Evolutionary conservation across 352 stramenopile species (phyloP).

Genomic region (Phytophthora tubulina): DNA sequence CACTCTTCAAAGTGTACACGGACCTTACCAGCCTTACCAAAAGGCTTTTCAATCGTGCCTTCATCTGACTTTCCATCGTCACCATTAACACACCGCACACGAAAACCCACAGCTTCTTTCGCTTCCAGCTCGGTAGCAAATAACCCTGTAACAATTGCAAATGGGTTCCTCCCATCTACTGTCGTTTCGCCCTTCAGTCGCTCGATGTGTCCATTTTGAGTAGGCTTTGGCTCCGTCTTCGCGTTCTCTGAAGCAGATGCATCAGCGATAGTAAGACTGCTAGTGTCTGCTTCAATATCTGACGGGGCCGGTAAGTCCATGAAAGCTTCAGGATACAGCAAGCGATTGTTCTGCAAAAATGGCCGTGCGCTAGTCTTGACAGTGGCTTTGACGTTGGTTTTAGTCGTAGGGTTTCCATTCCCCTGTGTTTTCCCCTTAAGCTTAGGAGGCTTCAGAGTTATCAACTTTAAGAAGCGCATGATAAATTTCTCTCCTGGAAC

Average conservation of each 20-base stretch:
- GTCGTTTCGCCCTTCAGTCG: constrained; percentile 78
- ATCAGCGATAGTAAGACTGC: constrained; percentile 1
- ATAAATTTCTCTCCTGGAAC: constrained; percentile 52
- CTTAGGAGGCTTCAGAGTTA: constrained; percentile 50
- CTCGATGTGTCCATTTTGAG: constrained; percentile 53
- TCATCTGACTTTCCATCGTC: constrained; percentile 26
- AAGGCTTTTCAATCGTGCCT: constrained; percentile 73
- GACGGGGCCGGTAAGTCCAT: background rate
- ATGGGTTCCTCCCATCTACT: constrained; percentile 66
- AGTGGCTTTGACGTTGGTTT: constrained; percentile 4
- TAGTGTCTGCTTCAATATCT: background rate
- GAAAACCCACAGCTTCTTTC: constrained; percentile 32
- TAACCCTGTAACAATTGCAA: constrained; percentile 66
- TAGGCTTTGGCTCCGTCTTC: background rate
- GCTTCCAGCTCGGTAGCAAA: constrained; percentile 64
- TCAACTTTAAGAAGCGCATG: constrained; percentile 73
- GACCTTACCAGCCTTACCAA: constrained; percentile 83
- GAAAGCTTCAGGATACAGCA: constrained; percentile 65
- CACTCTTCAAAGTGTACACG: constrained; percentile 55
- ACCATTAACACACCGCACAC: constrained; percentile 30
- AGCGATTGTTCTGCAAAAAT: constrained; percentile 52
- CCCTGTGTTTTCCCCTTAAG: constrained; percentile 24
- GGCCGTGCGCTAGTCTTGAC: constrained; percentile 10
- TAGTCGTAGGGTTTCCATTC: background rate
- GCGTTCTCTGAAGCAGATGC: background rate